A percentile compares a stretch with the other conserved stretches of the same genome.
phyloP scores from a whole-genome alignment of 345 rosid species.

The Combretum micranthum region DNA sequence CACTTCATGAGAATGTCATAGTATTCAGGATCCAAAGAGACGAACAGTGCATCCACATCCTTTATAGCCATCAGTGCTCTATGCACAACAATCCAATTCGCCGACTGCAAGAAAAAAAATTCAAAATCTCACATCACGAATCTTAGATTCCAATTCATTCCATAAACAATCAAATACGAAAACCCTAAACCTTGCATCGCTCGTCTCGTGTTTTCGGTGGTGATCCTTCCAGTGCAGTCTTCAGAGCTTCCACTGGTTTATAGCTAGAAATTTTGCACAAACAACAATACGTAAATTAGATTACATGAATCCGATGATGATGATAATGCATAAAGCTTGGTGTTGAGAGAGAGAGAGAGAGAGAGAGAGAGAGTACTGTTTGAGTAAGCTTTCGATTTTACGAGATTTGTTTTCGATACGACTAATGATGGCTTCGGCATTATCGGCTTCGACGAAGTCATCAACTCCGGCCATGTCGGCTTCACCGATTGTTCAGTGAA shows the following conservation, averaged over 20 bases:
- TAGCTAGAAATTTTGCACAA: slow-evolving; percentile 17
- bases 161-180: not conserved
- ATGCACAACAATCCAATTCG: slow-evolving; percentile 87
- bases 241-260: slow-evolving; percentile 71
- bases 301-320: not conserved
- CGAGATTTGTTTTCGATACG: slow-evolving; percentile 89
- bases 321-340: slow-evolving; percentile 1
- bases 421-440: slow-evolving; percentile 81
- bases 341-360: too few species aligned
- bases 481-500: not conserved
- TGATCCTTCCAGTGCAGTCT: slow-evolving; percentile 89
- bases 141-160: not conserved
- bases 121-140: not conserved
- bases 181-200: slow-evolving; percentile 73
- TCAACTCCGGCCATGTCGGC: slow-evolving; percentile 37
- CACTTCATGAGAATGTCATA: slow-evolving; percentile 94
- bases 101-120: slow-evolving; percentile 56
- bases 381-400: slow-evolving; percentile 84
- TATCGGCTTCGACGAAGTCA: slow-evolving; percentile 71
- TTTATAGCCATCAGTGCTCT: slow-evolving; percentile 89
- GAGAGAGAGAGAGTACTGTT: slow-evolving; percentile 37
- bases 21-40: slow-evolving; percentile 82
- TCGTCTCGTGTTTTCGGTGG: slow-evolving; percentile 81
- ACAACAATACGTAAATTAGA: not conserved
- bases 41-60: slow-evolving; percentile 75